These are phyloP conservation scores for Pythium vanterpoolii DNA, from an alignment of 352 stramenopile species.

Conservation along the genomic window DNA sequence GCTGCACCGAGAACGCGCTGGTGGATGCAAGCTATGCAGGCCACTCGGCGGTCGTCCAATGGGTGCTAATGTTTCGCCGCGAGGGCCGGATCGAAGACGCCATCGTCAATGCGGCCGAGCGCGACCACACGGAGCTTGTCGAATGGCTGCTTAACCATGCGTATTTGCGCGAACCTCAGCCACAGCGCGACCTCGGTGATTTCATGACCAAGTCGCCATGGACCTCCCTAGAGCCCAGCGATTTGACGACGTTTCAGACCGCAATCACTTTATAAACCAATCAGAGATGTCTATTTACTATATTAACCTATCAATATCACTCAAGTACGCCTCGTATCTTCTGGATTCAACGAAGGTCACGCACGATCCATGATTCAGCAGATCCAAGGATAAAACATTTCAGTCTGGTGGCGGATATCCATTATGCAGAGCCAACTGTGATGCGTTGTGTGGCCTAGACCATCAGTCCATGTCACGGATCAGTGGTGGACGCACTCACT, in stretches of 20 bases:
- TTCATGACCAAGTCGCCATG: neutral
- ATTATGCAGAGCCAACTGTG: too few relatives aligned
- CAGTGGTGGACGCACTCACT: too few relatives aligned
- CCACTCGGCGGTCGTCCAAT: conserved; percentile 37
- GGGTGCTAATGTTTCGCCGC: conserved; percentile 36
- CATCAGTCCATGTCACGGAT: too few relatives aligned
- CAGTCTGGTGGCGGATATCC: too few relatives aligned
- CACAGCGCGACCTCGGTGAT: neutral
- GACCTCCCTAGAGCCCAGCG: too few relatives aligned
- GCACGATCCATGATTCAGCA: too few relatives aligned
- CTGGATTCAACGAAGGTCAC: too few relatives aligned
- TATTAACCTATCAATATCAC: neutral
- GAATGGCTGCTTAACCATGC: conserved; percentile 19
- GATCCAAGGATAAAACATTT: too few relatives aligned
- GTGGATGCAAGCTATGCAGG: conserved; percentile 37
- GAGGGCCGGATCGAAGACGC: conserved; percentile 30
- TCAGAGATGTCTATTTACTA: neutral
- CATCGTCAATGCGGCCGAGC: conserved; percentile 17
- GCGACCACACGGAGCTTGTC: conserved; percentile 13
- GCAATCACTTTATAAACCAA: conserved; percentile 5
- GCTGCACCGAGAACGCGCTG: conserved; percentile 41
- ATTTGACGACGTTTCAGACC: neutral
- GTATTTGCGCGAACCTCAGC: conserved; percentile 6
- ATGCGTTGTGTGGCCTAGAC: too few relatives aligned
- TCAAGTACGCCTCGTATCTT: neutral